These are phyloP conservation scores for Amphicarpaea edgeworthii DNA, from an alignment of 306 rosid species.

Conservation along the genomic window DNA sequence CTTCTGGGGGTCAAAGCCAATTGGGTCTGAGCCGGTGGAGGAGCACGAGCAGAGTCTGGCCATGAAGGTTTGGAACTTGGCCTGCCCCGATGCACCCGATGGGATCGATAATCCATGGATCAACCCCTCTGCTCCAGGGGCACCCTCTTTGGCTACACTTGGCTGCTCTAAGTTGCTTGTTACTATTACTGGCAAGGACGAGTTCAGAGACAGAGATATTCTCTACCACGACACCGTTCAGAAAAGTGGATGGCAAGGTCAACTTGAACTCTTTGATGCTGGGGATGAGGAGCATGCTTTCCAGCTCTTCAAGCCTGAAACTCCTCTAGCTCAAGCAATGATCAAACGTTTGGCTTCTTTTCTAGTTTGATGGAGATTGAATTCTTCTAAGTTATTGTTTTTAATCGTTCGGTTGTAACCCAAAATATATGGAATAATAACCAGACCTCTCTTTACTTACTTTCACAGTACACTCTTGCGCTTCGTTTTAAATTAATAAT, in stretches of 20 bases:
- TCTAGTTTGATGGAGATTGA: conserved; percentile 11
- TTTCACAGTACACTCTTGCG: too few species aligned
- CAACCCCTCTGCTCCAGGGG: conserved; percentile 49
- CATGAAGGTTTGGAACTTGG: conserved; percentile 39
- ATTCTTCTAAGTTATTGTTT: too few species aligned
- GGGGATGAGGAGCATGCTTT: conserved; percentile 51
- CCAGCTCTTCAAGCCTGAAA: conserved; percentile 41
- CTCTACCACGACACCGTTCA: conserved; percentile 41
- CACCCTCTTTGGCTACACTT: conserved; percentile 59
- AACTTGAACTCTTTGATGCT: conserved; percentile 47
- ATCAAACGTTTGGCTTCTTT: conserved; percentile 47
- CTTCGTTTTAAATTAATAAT: too few species aligned
- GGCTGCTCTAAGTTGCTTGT: conserved; percentile 52
- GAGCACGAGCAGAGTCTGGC: conserved; percentile 36
- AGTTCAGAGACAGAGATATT: conserved; percentile 48
- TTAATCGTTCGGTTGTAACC: too few species aligned
- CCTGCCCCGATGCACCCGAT: conserved; percentile 36
- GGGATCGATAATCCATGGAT: conserved; percentile 50
- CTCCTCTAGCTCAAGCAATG: conserved; percentile 12
- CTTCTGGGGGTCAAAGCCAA: conserved; percentile 52
- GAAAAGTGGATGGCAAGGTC: conserved; percentile 54
- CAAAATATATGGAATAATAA: too few species aligned
- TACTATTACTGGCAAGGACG: conserved; percentile 49
- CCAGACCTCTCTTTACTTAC: too few species aligned
- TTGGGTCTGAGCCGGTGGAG: conserved; percentile 35